These are phyloP conservation scores for Wickerhamomyces sydowiorum DNA, from an alignment of 805 yeast species.

Conservation along the genomic window DNA sequence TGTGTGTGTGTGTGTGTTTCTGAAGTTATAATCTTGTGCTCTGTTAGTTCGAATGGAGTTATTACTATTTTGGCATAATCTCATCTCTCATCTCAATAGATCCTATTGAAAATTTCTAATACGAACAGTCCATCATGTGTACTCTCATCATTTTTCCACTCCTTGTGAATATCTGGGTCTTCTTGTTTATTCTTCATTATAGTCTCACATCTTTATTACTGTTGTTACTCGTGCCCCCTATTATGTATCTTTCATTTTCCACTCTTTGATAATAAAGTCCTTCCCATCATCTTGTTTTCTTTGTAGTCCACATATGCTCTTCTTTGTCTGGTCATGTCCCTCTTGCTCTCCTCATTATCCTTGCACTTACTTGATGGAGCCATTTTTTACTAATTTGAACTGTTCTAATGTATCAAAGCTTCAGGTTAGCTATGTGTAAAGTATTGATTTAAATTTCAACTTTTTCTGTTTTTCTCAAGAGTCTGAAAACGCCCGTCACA, in stretches of 20 bases:
- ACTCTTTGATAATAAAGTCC: too few relatives aligned
- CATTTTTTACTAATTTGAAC: slow-evolving; percentile 25
- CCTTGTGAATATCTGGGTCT: too few relatives aligned
- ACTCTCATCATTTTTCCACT: neutral
- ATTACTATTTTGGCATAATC: too few relatives aligned
- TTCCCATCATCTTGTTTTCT: too few relatives aligned
- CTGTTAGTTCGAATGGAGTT: too few relatives aligned
- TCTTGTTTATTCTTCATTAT: too few relatives aligned
- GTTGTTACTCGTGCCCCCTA: too few relatives aligned
- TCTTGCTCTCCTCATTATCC: neutral
- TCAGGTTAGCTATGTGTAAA: slow-evolving; percentile 4
- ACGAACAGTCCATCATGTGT: neutral
- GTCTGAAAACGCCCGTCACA: neutral
- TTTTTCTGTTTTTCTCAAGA: neutral
- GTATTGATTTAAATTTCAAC: slow-evolving; percentile 1
- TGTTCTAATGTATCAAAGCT: slow-evolving; percentile 1
- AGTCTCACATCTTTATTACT: too few relatives aligned
- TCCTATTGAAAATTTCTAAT: neutral
- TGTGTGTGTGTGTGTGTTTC: too few relatives aligned
- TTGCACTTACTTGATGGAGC: slow-evolving; percentile 41
- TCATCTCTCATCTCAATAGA: neutral
- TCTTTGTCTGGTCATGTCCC: neutral
- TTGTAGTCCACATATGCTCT: too few relatives aligned
- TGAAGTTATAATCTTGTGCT: too few relatives aligned
- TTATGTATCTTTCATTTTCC: too few relatives aligned